Conservation (phyloP, 176 grass and related monocot species). For the Hordeum marinum region DNA sequence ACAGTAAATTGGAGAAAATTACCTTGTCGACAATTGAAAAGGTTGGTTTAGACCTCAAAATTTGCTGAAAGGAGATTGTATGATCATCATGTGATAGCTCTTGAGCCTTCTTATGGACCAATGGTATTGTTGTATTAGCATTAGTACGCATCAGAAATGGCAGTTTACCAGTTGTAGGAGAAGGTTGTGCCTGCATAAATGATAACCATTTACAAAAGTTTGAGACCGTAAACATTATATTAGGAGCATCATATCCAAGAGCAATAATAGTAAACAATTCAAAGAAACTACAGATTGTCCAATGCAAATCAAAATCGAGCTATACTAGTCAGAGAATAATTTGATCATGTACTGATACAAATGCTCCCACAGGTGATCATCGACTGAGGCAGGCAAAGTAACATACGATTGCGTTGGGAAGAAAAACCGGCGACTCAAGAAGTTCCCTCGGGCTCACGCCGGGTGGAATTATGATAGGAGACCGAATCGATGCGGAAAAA, state of each 20-base stretch:
- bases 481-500: conserved; percentile 36
- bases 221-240: not conserved
- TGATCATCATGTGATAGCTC: conserved; percentile 27
- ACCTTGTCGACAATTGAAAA: conserved; percentile 47
- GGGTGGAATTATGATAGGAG: conserved; percentile 74
- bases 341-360: not conserved
- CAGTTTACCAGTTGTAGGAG: conserved; percentile 82
- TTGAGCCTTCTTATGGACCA: conserved; percentile 23
- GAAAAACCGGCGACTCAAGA: conserved; percentile 82
- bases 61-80: conserved; percentile 58
- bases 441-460: conserved; percentile 76
- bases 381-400: not conserved
- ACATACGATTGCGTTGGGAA: conserved; percentile 69
- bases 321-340: not conserved
- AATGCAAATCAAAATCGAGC: not conserved
- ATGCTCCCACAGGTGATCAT: not conserved
- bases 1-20: not conserved
- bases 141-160: conserved; percentile 41
- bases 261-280: not conserved
- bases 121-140: conserved; percentile 7
- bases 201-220: not conserved
- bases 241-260: not conserved
- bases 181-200: conserved; percentile 67
- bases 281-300: not conserved
- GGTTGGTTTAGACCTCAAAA: conserved; percentile 36